Base-by-base conservation (phyloP, 768 basidiomycete species). In the Tylopilus rubrobrunneus region DNA sequence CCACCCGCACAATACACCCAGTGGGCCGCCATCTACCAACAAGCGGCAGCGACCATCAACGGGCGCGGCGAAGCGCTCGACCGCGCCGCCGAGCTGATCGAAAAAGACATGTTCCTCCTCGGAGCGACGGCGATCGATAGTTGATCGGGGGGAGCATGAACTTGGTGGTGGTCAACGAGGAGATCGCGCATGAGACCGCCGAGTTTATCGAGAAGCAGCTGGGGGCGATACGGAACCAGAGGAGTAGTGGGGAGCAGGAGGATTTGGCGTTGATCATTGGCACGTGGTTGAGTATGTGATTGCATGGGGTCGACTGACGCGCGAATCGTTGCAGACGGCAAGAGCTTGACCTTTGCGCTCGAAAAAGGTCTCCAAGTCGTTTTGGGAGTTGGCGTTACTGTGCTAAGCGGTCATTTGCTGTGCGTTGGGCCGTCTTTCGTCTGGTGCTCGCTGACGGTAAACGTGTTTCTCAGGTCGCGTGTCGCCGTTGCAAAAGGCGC, bases 331-430 rank as follows among this genome's bases (percentile, higher is more conserved):
- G 36, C 36, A 96, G 95, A 99, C 64, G 97, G 97, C 37, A 98
- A 97, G 73, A 98, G 93, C 62, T 74, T 99, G 19, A 83, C 83
- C 1, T 98, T 83, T 68, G 97, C 97, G 2, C 75, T 99, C 46
- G 93, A 98, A 67, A 98, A 98, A 91, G 21, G 72, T 95, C 7
- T 90, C 92, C 21, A 89, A 89, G 65, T 78, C 79, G 7, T 98
- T 99, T 76, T 77, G 98, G 51, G 97, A 99, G 68, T 75, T 99
- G 37, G 96, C 96, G 1, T 84, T 98, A 61, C 86, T 98, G 86
- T 99, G 97, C 77, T 98, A 98, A 65, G 96, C 97, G 29, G 97
- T 98, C 46, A 87, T 99, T 37, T 98, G 96, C 71, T 99, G 96
- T 95, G 36, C n/a, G 66, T 60, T 28, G 36, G 29, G 29, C 7